A percentile compares a stretch with the other conserved stretches of the same genome.
These are phyloP conservation scores for Gossypium laxum DNA, from an alignment of 441 rosid species.

Conservation along the genomic window DNA sequence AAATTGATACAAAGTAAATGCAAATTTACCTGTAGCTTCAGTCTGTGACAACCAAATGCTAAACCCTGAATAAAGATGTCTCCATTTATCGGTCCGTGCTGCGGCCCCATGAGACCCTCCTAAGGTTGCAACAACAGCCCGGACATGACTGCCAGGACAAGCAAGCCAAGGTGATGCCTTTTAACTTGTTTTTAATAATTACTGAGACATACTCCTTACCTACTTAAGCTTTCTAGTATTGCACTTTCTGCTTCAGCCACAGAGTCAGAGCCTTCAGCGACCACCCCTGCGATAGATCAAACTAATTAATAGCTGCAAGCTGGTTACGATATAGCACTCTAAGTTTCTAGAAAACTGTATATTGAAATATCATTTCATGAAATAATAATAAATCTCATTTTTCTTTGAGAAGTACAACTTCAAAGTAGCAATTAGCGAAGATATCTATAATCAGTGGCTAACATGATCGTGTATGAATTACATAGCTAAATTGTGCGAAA, in stretches of 20 bases:
- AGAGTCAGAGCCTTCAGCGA: slow-evolving; percentile 52
- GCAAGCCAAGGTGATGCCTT: slow-evolving; percentile 11
- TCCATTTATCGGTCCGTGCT: slow-evolving; percentile 50
- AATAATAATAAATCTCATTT: background rate
- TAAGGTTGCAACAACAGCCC: slow-evolving; percentile 73
- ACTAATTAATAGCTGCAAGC: slow-evolving; percentile 13
- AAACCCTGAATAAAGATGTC: slow-evolving; percentile 74
- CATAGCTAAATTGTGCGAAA: background rate
- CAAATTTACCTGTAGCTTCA: slow-evolving; percentile 49
- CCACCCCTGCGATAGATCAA: slow-evolving; percentile 41
- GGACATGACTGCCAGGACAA: slow-evolving; percentile 58
- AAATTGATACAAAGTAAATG: background rate
- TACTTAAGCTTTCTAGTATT: slow-evolving; percentile 69
- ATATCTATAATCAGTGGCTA: background rate
- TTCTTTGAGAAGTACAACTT: background rate
- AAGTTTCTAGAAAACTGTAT: background rate
- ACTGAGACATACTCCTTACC: slow-evolving; percentile 28
- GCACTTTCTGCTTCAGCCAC: slow-evolving; percentile 64
- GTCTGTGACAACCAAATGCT: slow-evolving; percentile 78
- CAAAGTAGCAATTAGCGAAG: background rate
- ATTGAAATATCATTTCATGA: slow-evolving; percentile 2
- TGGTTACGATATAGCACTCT: slow-evolving; percentile 7
- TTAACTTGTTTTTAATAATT: background rate
- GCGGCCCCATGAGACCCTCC: slow-evolving; percentile 79
- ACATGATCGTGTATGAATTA: background rate